Evolutionary conservation across 805 yeast genomes (phyloP).

Genomic region (Ogataea populi-albae): DNA sequence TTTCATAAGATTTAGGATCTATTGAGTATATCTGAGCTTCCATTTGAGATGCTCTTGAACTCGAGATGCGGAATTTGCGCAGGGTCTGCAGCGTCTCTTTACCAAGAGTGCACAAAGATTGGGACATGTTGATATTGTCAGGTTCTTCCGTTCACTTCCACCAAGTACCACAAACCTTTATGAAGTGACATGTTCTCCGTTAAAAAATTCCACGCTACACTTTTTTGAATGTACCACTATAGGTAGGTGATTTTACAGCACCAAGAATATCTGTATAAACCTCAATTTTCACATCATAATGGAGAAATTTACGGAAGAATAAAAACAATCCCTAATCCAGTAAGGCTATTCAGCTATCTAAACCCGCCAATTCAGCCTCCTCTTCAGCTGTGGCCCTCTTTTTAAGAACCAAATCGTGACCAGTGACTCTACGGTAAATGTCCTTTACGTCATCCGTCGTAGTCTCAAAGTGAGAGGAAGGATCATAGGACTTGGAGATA

Average conservation of each 20-base stretch:
- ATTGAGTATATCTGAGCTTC: slow-evolving; percentile 64
- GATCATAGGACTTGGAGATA: slow-evolving; percentile 87
- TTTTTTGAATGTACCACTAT: no score
- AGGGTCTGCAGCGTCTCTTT: slow-evolving; percentile 57
- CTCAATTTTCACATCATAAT: no score
- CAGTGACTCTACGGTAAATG: slow-evolving; percentile 85
- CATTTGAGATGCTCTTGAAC: slow-evolving; percentile 59
- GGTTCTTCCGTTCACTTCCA: no score
- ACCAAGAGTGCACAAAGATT: slow-evolving; percentile 59
- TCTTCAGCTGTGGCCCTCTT: slow-evolving; percentile 68
- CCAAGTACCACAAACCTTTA: no score
- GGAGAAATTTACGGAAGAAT: background rate
- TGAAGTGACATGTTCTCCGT: no score
- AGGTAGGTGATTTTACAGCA: no score
- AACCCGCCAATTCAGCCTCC: slow-evolving; percentile 46
- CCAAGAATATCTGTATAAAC: no score
- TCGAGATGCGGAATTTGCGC: slow-evolving; percentile 69
- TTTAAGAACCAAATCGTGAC: slow-evolving; percentile 85
- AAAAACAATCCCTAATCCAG: background rate
- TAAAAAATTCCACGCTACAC: no score
- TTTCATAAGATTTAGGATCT: slow-evolving; percentile 52
- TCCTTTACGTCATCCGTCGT: slow-evolving; percentile 97
- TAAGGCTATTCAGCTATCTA: slow-evolving; percentile 13
- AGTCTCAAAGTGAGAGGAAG: slow-evolving; percentile 92
- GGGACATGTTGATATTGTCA: slow-evolving; percentile 33